A percentile compares a stretch with the other conserved stretches of the same genome.
Conservation (phyloP, 1,139 yeast species). For the Kodamaea sp. region DNA sequence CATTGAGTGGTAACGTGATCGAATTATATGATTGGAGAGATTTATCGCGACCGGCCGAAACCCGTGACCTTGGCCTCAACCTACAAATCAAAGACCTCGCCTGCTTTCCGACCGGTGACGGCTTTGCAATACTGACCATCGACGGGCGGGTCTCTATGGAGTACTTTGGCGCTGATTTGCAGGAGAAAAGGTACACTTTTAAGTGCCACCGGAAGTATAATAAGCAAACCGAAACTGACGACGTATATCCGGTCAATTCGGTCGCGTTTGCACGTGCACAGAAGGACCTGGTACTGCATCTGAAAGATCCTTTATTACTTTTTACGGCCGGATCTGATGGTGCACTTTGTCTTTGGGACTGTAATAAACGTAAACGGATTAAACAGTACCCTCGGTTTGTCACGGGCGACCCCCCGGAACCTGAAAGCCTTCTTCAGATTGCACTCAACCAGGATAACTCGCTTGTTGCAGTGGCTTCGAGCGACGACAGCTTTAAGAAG, state of each 20-base stretch:
- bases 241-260: constrained; percentile 76
- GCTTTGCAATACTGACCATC: constrained; percentile 75
- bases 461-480: constrained; percentile 56
- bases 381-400: constrained; percentile 54
- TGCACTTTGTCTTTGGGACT: constrained; percentile 74
- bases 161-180: constrained; percentile 52
- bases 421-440: constrained; percentile 46
- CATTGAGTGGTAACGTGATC: constrained; percentile 51
- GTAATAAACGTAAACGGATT: constrained; percentile 55
- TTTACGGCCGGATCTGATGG: constrained; percentile 84
- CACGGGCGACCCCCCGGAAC: constrained; percentile 9
- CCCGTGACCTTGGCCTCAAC: constrained; percentile 67
- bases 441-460: constrained; percentile 32
- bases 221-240: constrained; percentile 45
- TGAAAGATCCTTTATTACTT: background rate
- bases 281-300: too few species aligned
- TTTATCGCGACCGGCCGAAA: constrained; percentile 42
- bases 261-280: constrained; percentile 29
- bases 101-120: constrained; percentile 56
- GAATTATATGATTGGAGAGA: constrained; percentile 58
- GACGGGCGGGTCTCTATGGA: constrained; percentile 89
- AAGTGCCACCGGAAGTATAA: constrained; percentile 66
- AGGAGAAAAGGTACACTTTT: constrained; percentile 66
- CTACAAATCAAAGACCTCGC: constrained; percentile 64
- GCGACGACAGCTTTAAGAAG: constrained; percentile 46